Percentiles rank a stretch among this genome's conserved stretches.
phyloP scores from a whole-genome alignment of 164 flowering plant species.

The Hamamelis virginiana region DNA sequence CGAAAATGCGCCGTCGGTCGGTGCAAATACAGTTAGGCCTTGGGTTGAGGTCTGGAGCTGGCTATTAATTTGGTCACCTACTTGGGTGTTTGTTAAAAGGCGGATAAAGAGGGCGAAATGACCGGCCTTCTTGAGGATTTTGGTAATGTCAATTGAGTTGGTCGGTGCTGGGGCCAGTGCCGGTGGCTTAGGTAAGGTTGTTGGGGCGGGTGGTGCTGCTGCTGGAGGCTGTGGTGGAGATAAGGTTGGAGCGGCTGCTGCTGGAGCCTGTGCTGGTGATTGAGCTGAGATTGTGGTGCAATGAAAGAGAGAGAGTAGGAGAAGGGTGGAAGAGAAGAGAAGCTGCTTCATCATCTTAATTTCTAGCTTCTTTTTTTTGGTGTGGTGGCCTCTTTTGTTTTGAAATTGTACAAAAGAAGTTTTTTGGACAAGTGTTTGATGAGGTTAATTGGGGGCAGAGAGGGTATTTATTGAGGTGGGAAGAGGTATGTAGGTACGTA shows the following conservation, averaged over 20 bases:
- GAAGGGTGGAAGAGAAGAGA: constrained; percentile 2
- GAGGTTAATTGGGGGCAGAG: not conserved
- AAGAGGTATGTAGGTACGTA: constrained; percentile 4
- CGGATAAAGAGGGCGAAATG: constrained; percentile 42
- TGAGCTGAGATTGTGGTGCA: constrained; percentile 27
- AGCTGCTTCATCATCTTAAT: not conserved
- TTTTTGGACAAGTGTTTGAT: constrained; percentile 9
- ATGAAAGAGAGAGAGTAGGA: constrained; percentile 15
- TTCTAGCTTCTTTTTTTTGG: not conserved
- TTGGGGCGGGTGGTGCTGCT: too few species aligned
- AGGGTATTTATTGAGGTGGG: constrained; percentile 7
- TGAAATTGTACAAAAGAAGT: too few species aligned
- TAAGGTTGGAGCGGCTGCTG: not conserved
- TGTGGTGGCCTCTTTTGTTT: not conserved
- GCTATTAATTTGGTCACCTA: constrained; percentile 48
- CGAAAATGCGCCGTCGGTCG: constrained; percentile 71
- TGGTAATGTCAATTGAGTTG: constrained; percentile 22
- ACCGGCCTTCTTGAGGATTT: constrained; percentile 46
- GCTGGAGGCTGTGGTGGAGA: constrained; percentile 16
- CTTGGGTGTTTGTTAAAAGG: constrained; percentile 38
- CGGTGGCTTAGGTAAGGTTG: not conserved
- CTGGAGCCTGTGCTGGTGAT: constrained; percentile 29
- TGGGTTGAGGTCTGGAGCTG: constrained; percentile 65
- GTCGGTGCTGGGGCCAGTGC: constrained; percentile 32
- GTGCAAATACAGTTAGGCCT: constrained; percentile 76